Percentiles rank a stretch among this genome's conserved stretches.
These are phyloP conservation scores for Chrysanthemum lavandulifolium DNA, from an alignment of 129 eudicot genomes.

Conservation along the genomic window DNA sequence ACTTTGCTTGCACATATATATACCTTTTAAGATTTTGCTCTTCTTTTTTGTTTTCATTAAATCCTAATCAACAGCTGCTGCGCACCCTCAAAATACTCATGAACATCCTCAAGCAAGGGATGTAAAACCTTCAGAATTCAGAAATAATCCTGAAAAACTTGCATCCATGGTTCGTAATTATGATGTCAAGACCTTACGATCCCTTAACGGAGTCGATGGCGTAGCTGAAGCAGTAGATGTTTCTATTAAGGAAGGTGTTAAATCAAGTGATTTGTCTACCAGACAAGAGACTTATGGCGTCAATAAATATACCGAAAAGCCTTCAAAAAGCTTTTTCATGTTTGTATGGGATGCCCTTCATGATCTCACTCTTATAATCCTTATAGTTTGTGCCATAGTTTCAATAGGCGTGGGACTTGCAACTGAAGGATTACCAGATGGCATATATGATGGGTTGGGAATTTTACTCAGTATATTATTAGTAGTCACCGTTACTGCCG, in stretches of 20 bases:
- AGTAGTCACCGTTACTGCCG: constrained; percentile 76
- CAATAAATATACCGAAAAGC: constrained; percentile 68
- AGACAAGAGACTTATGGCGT: constrained; percentile 64
- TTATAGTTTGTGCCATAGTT: constrained; percentile 80
- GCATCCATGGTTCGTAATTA: constrained; percentile 62
- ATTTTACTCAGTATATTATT: constrained; percentile 61
- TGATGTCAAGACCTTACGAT: constrained; percentile 43
- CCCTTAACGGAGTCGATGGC: constrained; percentile 56
- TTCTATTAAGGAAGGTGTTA: constrained; percentile 55
- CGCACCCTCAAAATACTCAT: constrained; percentile 19
- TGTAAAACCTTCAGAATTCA: constrained; percentile 37
- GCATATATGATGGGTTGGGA: constrained; percentile 79
- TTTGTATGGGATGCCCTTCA: constrained; percentile 90
- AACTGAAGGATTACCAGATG: constrained; percentile 77
- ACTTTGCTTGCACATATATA: neutral
- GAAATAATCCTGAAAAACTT: constrained; percentile 64
- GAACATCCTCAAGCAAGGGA: constrained; percentile 20
- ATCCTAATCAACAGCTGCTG: constrained; percentile 23
- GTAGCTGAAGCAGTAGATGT: constrained; percentile 51
- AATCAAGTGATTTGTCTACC: constrained; percentile 37
- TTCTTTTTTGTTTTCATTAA: neutral
- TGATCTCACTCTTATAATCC: constrained; percentile 69
- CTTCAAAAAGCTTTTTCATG: constrained; percentile 67
- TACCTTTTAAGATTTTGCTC: neutral
- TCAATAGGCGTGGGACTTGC: constrained; percentile 83